Conservation (phyloP, 169 alveolate species). For the Eimeria sp. region DNA sequence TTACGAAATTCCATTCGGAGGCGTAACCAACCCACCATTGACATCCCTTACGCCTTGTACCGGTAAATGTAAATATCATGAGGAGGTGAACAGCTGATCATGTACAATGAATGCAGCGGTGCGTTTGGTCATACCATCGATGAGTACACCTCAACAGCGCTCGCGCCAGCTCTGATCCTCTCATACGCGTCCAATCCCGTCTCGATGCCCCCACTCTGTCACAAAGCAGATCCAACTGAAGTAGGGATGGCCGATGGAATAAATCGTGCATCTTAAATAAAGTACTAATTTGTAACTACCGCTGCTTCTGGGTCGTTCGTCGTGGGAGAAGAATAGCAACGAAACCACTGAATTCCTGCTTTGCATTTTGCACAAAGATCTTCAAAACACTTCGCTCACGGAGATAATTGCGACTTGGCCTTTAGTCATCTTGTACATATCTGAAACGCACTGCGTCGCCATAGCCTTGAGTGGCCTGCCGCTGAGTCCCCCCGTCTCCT, state of each 20-base stretch:
- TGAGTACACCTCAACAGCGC: slow-evolving; percentile 91
- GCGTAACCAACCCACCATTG: background rate
- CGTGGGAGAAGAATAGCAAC: background rate
- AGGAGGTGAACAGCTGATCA: background rate
- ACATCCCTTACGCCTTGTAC: background rate
- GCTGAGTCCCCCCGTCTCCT: slow-evolving; percentile 92
- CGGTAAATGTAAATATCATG: background rate
- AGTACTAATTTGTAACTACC: background rate
- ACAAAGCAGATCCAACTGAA: background rate
- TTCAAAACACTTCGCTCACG: slow-evolving; percentile 79
- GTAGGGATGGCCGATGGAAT: background rate
- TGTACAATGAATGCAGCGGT: background rate
- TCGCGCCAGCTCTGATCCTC: slow-evolving; percentile 94
- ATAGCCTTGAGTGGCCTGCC: slow-evolving; percentile 89
- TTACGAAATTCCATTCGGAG: background rate
- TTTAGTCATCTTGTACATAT: slow-evolving; percentile 89
- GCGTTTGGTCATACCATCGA: slow-evolving; percentile 86
- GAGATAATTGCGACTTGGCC: slow-evolving; percentile 92
- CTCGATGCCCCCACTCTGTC: slow-evolving; percentile 93
- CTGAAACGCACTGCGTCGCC: slow-evolving; percentile 89
- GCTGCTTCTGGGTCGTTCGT: background rate
- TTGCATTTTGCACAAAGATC: background rate
- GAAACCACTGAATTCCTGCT: background rate
- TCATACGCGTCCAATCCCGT: slow-evolving; percentile 91
- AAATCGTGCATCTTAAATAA: background rate